Evolutionary conservation across 129 eudicot species (phyloP).

Genomic region (Cynara cardunculus): DNA sequence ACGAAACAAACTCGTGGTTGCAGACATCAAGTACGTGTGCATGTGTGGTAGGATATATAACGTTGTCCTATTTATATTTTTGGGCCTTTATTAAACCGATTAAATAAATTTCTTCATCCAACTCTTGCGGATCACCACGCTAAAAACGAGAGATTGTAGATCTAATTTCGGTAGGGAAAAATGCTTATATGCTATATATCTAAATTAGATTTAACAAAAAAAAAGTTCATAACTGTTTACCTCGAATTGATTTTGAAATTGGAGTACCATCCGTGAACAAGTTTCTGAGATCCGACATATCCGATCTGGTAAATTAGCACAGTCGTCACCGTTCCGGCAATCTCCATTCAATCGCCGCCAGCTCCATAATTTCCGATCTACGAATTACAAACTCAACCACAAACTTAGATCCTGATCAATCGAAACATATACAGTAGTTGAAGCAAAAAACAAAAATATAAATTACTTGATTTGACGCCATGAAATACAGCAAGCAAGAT

Average conservation of each 20-base stretch:
- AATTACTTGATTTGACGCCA: constrained; percentile 35
- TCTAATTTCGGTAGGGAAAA: background rate
- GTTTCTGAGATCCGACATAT: constrained; percentile 70
- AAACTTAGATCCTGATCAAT: background rate
- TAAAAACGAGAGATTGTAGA: background rate
- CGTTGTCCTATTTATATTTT: background rate
- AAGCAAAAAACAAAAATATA: background rate
- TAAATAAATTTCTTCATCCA: background rate
- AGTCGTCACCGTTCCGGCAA: constrained; percentile 42
- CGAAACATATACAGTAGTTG: background rate
- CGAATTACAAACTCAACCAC: background rate
- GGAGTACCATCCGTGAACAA: constrained; percentile 91
- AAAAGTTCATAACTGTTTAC: constrained; percentile 25
- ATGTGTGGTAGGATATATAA: background rate
- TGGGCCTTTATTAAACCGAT: background rate
- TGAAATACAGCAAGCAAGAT: constrained; percentile 64
- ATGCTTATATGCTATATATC: background rate
- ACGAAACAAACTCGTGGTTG: background rate
- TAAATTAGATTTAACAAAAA: background rate
- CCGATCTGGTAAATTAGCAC: constrained; percentile 49
- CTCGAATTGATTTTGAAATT: constrained; percentile 62
- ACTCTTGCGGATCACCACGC: background rate
- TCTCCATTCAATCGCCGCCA: constrained; percentile 54
- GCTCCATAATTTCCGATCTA: constrained; percentile 58
- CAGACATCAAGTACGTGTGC: background rate